A percentile compares a stretch with the other conserved stretches of the same genome.
Evolutionary conservation across 2,329 filamentous ascomycete species (phyloP).

Genomic region (Fusarium sp.): DNA sequence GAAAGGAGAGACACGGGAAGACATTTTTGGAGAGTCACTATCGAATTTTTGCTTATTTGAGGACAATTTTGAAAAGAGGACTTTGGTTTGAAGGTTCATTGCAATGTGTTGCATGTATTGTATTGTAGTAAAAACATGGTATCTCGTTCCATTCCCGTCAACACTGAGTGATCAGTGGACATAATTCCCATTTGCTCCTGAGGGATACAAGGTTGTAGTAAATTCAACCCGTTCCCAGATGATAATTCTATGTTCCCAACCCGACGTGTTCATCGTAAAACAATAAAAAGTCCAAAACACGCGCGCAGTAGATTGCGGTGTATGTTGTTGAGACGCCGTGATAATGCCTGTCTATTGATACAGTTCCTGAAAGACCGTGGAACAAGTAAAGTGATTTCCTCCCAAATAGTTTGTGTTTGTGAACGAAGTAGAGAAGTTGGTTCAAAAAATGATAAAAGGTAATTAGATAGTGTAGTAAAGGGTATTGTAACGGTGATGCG

Average conservation of each 20-base stretch:
- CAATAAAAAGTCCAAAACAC: constrained; percentile 27
- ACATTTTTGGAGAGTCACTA: neutral
- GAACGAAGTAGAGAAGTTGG: constrained; percentile 32
- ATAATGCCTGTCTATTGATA: constrained; percentile 49
- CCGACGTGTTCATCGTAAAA: constrained; percentile 47
- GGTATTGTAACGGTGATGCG: constrained; percentile 42
- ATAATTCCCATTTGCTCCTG: constrained; percentile 43
- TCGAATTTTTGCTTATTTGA: constrained; percentile 12
- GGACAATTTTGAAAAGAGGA: constrained; percentile 23
- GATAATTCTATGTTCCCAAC: constrained; percentile 48
- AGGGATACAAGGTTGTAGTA: constrained; percentile 27
- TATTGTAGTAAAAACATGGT: constrained; percentile 34
- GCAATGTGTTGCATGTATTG: constrained; percentile 1
- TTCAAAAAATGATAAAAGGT: constrained; percentile 4
- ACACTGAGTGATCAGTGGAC: constrained; percentile 49
- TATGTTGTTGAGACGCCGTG: constrained; percentile 47
- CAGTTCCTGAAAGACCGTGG: constrained; percentile 43
- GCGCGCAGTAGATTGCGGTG: constrained; percentile 30
- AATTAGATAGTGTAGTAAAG: constrained; percentile 45
- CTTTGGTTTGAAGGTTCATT: neutral
- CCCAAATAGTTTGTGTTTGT: constrained; percentile 36
- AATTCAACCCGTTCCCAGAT: constrained; percentile 38
- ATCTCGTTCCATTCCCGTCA: constrained; percentile 47
- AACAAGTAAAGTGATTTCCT: constrained; percentile 35
- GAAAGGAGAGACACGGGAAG: constrained; percentile 23